Evolutionary conservation across 176 grass and related monocot genomes (phyloP), one percentile per base, ranked within the genome.

Genomic region (bread wheat (Triticum aestivum)): DNA sequence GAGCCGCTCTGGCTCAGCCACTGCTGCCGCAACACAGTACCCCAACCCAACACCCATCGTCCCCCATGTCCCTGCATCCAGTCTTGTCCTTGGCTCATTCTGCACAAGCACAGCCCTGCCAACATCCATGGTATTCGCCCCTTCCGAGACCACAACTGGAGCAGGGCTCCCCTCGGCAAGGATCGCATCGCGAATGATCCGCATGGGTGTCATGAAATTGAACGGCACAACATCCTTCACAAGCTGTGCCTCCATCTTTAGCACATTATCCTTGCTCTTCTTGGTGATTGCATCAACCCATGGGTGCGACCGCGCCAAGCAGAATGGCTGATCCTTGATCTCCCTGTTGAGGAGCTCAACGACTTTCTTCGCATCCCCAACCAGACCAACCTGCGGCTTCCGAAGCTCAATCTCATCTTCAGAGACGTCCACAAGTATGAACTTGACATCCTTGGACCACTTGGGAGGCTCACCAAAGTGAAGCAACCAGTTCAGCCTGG

Each of bases 31-130:
- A 83, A 98, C 86, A 81, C 96, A 98, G 84, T 94, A 98, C 30
- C 96, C 96, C 77, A 98, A 86, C 18, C 96, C 96, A 2, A 98
- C 96, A 2, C 92, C 96, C 93, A 98, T 98, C 8, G 96, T 98
- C 6, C 96, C 96, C 93, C 96, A 98, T 42, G 96, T 98, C 20
- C 96, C 96, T 38, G 96, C 96, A 91, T 98, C 96, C 83, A 96
- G 62, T 87, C 96, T 94, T 44, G 96, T 94, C 79, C 96, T 83
- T 3, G 96, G 96, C 61, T 98, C 96, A 82, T 93, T 94, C 85
- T 98, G 96, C 85, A 98, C 90, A 88, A 98, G 86, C 65, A 98
- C 96, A 76, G 92, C 79, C 75, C 96, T 94, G 18, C 93, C 96
- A 11, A 96, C 90, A 85, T 98, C 96, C 93, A 98, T 98, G 64